Evolutionary conservation across 345 rosid genomes (phyloP).

Genomic region (Salix caprea): DNA sequence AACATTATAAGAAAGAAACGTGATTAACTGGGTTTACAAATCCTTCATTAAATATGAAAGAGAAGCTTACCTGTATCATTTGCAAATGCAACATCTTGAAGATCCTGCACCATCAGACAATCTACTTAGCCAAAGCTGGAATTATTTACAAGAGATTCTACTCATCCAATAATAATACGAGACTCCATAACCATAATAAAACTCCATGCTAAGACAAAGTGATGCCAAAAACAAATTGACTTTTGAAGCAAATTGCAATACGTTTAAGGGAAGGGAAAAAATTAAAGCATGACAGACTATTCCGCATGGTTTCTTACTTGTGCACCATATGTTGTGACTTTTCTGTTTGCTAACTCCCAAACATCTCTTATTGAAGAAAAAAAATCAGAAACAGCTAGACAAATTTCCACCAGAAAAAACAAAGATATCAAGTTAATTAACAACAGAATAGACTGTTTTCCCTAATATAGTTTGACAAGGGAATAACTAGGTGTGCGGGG

Average conservation of each 20-base stretch:
- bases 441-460: not conserved
- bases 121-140: slow-evolving; percentile 9
- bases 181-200: not conserved
- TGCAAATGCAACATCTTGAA: slow-evolving; percentile 39
- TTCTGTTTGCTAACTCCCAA: too few species aligned
- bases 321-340: not conserved
- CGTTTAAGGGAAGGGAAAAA: not conserved
- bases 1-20: not conserved
- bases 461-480: not conserved
- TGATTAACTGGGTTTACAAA: not conserved
- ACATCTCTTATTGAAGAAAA: not conserved
- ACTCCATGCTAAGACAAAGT: not conserved
- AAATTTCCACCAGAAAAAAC: not conserved
- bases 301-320: not conserved
- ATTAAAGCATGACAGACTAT: not conserved
- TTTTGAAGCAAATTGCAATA: not conserved
- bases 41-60: not conserved
- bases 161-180: not conserved
- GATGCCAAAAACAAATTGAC: not conserved
- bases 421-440: not conserved
- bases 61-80: slow-evolving; percentile 77
- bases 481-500: not conserved
- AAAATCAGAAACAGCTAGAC: not conserved
- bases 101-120: slow-evolving; percentile 53
- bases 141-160: not conserved